phyloP scores from a whole-genome alignment of 2,329 filamentous ascomycete species.

The Aspergillus thermomutatus region DNA sequence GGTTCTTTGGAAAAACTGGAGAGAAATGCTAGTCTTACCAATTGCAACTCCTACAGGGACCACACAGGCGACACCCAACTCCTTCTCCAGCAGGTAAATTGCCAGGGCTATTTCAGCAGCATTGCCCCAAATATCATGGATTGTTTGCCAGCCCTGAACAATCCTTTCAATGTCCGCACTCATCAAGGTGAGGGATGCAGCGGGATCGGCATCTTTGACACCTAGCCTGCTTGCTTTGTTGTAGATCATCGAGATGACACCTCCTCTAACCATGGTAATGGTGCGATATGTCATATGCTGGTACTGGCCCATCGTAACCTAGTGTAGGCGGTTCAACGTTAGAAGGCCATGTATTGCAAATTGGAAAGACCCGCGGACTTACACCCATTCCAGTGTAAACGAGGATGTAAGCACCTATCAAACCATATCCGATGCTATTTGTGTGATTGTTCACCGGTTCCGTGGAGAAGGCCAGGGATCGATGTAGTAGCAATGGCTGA shows the following conservation, averaged over 20 bases:
- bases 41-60: constrained; percentile 45
- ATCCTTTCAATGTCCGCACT: constrained; percentile 47
- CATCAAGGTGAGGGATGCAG: constrained; percentile 44
- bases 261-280: constrained; percentile 43
- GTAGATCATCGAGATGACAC: constrained; percentile 50
- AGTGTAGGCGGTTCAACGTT: background rate
- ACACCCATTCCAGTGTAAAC: constrained; percentile 44
- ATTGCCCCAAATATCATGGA: constrained; percentile 48
- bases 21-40: constrained; percentile 22
- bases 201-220: constrained; percentile 32
- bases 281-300: constrained; percentile 43
- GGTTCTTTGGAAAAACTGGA: constrained; percentile 1
- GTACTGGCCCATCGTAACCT: constrained; percentile 41
- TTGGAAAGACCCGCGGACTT: constrained; percentile 12
- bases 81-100: constrained; percentile 40
- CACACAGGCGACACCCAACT: constrained; percentile 44
- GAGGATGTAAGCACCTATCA: constrained; percentile 43
- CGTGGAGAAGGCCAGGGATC: constrained; percentile 33
- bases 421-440: constrained; percentile 38
- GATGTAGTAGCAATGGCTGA: constrained; percentile 38
- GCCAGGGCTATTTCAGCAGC: constrained; percentile 45
- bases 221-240: constrained; percentile 37
- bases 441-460: constrained; percentile 25
- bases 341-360: background rate
- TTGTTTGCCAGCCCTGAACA: constrained; percentile 36